A percentile compares a stretch with the other conserved stretches of the same genome.
Evolutionary conservation across 306 rosid species (phyloP).

Genomic region (Vachellia collinsii): DNA sequence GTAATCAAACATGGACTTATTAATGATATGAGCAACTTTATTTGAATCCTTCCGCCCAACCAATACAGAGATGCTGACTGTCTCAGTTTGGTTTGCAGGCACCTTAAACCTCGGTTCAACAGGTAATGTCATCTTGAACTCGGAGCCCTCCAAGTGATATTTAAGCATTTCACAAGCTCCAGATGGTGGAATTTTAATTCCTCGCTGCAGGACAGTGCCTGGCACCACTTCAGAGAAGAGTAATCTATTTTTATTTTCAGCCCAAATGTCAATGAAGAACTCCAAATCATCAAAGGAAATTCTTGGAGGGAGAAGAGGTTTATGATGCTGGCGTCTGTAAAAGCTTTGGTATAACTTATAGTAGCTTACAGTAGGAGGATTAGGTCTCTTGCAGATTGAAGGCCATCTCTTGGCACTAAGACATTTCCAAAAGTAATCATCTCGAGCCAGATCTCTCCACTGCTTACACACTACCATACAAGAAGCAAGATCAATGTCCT

Average conservation of each 20-base stretch:
- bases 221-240: slow-evolving; percentile 84
- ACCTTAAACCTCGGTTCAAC: slow-evolving; percentile 76
- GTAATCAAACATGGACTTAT: slow-evolving; percentile 77
- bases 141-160: slow-evolving; percentile 61
- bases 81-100: slow-evolving; percentile 66
- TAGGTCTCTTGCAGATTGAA: slow-evolving; percentile 77
- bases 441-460: slow-evolving; percentile 81
- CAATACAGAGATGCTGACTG: slow-evolving; percentile 77
- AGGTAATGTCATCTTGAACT: slow-evolving; percentile 79
- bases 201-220: slow-evolving; percentile 63
- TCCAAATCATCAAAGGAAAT: slow-evolving; percentile 85
- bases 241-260: slow-evolving; percentile 53
- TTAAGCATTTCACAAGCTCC: slow-evolving; percentile 67
- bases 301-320: slow-evolving; percentile 80
- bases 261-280: slow-evolving; percentile 89
- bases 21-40: slow-evolving; percentile 72
- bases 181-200: slow-evolving; percentile 55
- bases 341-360: slow-evolving; percentile 67
- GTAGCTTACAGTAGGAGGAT: slow-evolving; percentile 64
- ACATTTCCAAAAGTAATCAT: slow-evolving; percentile 96
- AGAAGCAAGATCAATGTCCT: slow-evolving; percentile 82
- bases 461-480: slow-evolving; percentile 83
- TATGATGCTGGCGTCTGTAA: slow-evolving; percentile 57
- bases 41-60: slow-evolving; percentile 83
- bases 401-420: slow-evolving; percentile 91